Percentiles rank a stretch among this genome's conserved stretches.
phyloP scores from a whole-genome alignment of 257 asterid species.

The Scutellaria barbata region DNA sequence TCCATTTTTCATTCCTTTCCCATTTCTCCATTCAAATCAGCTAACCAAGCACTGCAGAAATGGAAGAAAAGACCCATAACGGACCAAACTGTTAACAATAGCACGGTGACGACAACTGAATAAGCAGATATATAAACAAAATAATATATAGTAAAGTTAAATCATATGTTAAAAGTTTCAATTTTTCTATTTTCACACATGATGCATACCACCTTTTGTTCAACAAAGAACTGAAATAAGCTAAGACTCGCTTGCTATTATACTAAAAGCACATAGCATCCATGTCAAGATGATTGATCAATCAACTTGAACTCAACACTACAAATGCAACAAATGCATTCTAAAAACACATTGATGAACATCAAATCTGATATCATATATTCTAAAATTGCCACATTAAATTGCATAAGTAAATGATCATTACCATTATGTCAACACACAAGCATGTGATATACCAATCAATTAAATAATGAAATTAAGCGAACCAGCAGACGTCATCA shows the following conservation, averaged over 20 bases:
- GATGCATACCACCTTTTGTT: too few relatives aligned
- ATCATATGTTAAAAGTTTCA: not conserved
- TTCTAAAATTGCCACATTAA: conserved; percentile 6
- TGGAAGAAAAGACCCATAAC: not conserved
- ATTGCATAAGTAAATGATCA: conserved; percentile 16
- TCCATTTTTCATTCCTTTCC: not conserved
- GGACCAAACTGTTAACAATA: conserved; percentile 15
- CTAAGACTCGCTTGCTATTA: not conserved
- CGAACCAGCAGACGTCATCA: not conserved
- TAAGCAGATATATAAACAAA: conserved; percentile 13
- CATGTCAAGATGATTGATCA: conserved; percentile 15
- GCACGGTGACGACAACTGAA: not conserved
- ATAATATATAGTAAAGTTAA: not conserved
- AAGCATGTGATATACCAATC: not conserved
- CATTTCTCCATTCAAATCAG: not conserved
- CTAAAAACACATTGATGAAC: conserved; percentile 9
- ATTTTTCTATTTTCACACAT: too few relatives aligned
- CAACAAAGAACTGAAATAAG: too few relatives aligned
- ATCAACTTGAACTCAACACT: conserved; percentile 16
- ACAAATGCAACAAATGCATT: not conserved
- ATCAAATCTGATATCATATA: conserved; percentile 13
- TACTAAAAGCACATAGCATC: conserved; percentile 10
- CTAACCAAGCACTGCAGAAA: not conserved
- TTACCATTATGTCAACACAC: not conserved
- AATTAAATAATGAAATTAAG: conserved; percentile 1